phyloP scores from a whole-genome alignment of 1,284 basidiomycete genomes.

The Apiotrichum mycotoxinovorans region DNA sequence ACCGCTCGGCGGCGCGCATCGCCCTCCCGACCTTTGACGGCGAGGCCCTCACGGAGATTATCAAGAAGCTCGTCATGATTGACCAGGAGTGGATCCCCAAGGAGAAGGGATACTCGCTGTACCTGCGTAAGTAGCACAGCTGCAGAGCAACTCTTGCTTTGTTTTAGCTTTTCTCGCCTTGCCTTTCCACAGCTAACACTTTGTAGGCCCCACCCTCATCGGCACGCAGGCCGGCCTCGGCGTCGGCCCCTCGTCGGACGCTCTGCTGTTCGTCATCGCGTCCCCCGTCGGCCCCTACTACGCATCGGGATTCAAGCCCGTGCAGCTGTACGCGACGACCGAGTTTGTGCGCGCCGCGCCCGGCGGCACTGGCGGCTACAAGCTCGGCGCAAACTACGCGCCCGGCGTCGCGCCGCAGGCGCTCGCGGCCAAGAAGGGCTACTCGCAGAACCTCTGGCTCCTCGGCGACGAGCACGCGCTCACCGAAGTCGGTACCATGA shows the following conservation, averaged over 20 bases:
- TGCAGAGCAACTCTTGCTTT: too few species aligned
- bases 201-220: constrained; percentile 59
- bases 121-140: constrained; percentile 60
- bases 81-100: constrained; percentile 93
- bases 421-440: constrained; percentile 75
- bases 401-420: constrained; percentile 85
- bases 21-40: constrained; percentile 68
- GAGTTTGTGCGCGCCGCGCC: constrained; percentile 85
- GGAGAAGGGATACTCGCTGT: constrained; percentile 84
- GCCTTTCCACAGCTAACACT: neutral
- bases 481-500: constrained; percentile 88
- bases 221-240: constrained; percentile 87
- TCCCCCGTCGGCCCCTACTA: constrained; percentile 95
- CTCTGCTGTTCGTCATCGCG: constrained; percentile 90
- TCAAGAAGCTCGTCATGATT: constrained; percentile 81
- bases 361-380: constrained; percentile 89
- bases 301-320: constrained; percentile 90
- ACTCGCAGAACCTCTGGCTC: constrained; percentile 93
- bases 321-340: constrained; percentile 85
- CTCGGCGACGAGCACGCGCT: constrained; percentile 80
- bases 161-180: too few species aligned
- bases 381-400: constrained; percentile 88
- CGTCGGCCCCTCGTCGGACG: constrained; percentile 80
- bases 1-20: constrained; percentile 50
- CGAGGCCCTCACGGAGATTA: constrained; percentile 71